A percentile compares a stretch with the other conserved stretches of the same genome.
phyloP scores from a whole-genome alignment of 805 yeast genomes.

The Candida ovalis region DNA sequence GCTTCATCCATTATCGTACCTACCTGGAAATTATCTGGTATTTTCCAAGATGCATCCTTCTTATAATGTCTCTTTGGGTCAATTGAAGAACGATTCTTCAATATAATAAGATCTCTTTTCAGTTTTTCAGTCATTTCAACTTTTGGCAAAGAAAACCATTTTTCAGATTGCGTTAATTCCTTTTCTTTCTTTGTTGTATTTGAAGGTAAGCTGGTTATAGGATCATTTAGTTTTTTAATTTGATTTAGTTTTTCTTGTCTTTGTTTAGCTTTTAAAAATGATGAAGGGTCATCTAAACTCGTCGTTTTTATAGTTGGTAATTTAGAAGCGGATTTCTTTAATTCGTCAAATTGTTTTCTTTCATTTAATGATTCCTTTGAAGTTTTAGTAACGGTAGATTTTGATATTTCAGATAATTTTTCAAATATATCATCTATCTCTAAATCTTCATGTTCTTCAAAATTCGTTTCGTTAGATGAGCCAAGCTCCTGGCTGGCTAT shows the following conservation, averaged over 20 bases:
- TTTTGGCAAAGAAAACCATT: constrained; percentile 82
- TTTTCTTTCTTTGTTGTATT: constrained; percentile 19
- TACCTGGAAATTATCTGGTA: constrained; percentile 59
- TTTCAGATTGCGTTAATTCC: constrained; percentile 41
- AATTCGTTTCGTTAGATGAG: constrained; percentile 9
- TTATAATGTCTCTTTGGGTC: constrained; percentile 96
- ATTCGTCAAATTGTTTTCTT: constrained; percentile 29
- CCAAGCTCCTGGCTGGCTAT: constrained; percentile 11
- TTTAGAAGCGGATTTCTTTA: constrained; percentile 30
- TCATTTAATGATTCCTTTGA: constrained; percentile 17
- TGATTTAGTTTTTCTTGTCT: constrained; percentile 6
- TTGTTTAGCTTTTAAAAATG: constrained; percentile 18
- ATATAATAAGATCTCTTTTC: constrained; percentile 71
- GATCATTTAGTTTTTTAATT: constrained; percentile 37
- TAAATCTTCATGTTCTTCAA: constrained; percentile 9
- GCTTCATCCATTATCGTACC: constrained; percentile 86
- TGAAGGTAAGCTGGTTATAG: constrained; percentile 29
- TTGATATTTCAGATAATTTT: constrained; percentile 18
- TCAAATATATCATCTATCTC: constrained; percentile 34
- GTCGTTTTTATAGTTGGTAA: constrained; percentile 35
- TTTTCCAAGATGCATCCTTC: constrained; percentile 71
- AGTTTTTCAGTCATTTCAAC: constrained; percentile 68
- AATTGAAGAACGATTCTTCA: constrained; percentile 83
- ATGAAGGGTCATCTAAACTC: constrained; percentile 29
- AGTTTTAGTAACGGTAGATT: background rate